These are phyloP conservation scores for Termitomyces sp. DNA, from an alignment of 1,284 basidiomycete genomes.

Conservation along the genomic window DNA sequence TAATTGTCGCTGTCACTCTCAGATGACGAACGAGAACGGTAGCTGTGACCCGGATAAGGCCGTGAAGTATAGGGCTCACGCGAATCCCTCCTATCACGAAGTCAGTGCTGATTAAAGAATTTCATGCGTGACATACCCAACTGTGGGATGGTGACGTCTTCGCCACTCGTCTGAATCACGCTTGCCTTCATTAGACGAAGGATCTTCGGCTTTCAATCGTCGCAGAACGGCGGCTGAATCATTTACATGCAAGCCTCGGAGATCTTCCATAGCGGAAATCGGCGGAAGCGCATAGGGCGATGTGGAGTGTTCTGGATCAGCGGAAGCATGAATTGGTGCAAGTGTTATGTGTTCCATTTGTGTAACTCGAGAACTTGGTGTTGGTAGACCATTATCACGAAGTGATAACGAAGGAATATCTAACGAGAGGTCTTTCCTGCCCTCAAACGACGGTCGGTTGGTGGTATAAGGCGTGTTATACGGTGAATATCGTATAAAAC, in stretches of 20 bases:
- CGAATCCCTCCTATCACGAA: slow-evolving; percentile 6
- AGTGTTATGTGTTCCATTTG: slow-evolving; percentile 35
- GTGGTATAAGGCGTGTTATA: slow-evolving; percentile 20
- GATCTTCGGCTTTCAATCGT: slow-evolving; percentile 48
- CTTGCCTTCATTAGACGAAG: slow-evolving; percentile 21
- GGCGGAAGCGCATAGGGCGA: slow-evolving; percentile 54
- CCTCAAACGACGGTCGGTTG: slow-evolving; percentile 12
- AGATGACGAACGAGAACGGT: slow-evolving; percentile 16
- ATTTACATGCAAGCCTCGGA: slow-evolving; percentile 42
- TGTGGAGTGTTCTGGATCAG: slow-evolving; percentile 16
- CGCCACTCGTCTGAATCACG: slow-evolving; percentile 20
- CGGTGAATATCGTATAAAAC: slow-evolving; percentile 23
- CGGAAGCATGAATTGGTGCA: slow-evolving; percentile 45
- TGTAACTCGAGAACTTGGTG: slow-evolving; percentile 16
- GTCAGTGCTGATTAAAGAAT: neutral
- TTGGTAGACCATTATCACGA: slow-evolving; percentile 11
- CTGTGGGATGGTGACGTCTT: slow-evolving; percentile 32
- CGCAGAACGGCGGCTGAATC: slow-evolving; percentile 61
- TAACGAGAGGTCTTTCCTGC: slow-evolving; percentile 29
- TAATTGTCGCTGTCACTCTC: slow-evolving; percentile 11
- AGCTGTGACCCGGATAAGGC: slow-evolving; percentile 19
- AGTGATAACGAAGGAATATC: slow-evolving; percentile 37
- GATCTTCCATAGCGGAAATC: slow-evolving; percentile 60
- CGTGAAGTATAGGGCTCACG: slow-evolving; percentile 22
- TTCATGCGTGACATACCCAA: neutral